phyloP scores from a whole-genome alignment of 768 basidiomycete genomes.

The Naganishia randhawae region DNA sequence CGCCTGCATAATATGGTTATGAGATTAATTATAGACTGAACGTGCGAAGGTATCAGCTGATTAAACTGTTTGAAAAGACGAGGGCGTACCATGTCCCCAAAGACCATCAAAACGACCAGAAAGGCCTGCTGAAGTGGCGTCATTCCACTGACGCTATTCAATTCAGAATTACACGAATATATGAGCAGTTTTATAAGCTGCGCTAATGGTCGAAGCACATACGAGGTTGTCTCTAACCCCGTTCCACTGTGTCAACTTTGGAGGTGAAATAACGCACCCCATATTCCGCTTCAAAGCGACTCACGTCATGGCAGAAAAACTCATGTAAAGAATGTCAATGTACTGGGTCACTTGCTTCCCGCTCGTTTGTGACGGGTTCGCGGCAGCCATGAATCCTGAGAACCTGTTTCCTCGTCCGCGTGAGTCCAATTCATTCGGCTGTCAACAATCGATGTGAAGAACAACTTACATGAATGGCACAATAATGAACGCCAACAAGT shows the following conservation, averaged over 20 bases:
- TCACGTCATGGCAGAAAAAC: slow-evolving; percentile 34
- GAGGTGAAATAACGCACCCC: background rate
- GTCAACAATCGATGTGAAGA: background rate
- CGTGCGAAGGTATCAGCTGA: background rate
- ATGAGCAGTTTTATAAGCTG: background rate
- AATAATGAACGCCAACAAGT: slow-evolving; percentile 27
- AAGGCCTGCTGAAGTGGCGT: slow-evolving; percentile 31
- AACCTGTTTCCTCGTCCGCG: background rate
- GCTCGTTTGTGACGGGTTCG: slow-evolving; percentile 20
- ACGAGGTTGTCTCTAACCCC: slow-evolving; percentile 4
- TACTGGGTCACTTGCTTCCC: slow-evolving; percentile 22
- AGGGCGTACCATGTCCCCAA: slow-evolving; percentile 20
- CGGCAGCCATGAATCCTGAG: slow-evolving; percentile 33
- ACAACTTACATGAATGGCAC: slow-evolving; percentile 28
- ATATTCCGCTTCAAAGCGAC: background rate
- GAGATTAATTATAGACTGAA: background rate
- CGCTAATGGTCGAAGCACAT: too few species aligned
- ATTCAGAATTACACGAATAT: background rate
- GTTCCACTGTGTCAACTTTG: background rate
- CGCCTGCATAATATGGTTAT: slow-evolving; percentile 6
- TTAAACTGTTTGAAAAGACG: background rate
- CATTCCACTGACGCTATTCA: slow-evolving; percentile 27
- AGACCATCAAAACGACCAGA: slow-evolving; percentile 29
- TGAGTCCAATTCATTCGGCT: background rate
- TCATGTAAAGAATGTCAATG: slow-evolving; percentile 32